Evolutionary conservation across 768 basidiomycete species (phyloP), one percentile per base, ranked within the genome.

Genomic region (Paxillus rubicundulus): DNA sequence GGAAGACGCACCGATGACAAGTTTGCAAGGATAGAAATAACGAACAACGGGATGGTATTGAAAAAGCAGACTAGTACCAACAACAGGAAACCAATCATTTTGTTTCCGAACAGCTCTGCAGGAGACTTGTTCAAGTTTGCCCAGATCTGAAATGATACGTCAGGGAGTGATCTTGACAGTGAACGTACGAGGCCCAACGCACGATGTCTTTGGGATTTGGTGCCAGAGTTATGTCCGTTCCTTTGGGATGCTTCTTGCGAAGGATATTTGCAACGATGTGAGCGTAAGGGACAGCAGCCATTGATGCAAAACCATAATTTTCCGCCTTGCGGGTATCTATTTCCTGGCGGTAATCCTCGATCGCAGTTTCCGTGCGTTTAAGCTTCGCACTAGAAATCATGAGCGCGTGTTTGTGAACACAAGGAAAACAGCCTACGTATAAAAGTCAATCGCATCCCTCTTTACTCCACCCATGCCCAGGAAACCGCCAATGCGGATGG

Each of bases 1-100:
- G n/a, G 20, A 59, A 37, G 20, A 52, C 86, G 48, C 61, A 92
- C 87, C 36, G 86, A 79, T 45, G 86, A 79, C 74, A 99, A 77
- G 73, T 99, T 98, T 60, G 97, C 93, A 46, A 97, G 75, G 56
- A 92, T 74, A 12, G 96, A 95, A 57, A 98, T 93, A 57, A 91
- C 74, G 64, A 95, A 82, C 16, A 99, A 74, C 17, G 97, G 97
- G 9, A 96, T 75, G 33, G 94, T 98, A 75, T 99, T 95, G 76
- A 98, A 82, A 75, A 93, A 94, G 70, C 92, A 95, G 44, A 98
- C 83, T 28, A 83, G 61, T 18, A 78, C 74, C 48, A 99, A 80
- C 70, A 87, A 80, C 34, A 87, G 53, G 70, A 91, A 89, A n/a
- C 97, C 96, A 21, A 88, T 71, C 30, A 77, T 71, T 61, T 78